A percentile compares a stretch with the other conserved stretches of the same genome.
Conservation (phyloP, 352 stramenopile genomes). For the Halophytophthora polymorphica region DNA sequence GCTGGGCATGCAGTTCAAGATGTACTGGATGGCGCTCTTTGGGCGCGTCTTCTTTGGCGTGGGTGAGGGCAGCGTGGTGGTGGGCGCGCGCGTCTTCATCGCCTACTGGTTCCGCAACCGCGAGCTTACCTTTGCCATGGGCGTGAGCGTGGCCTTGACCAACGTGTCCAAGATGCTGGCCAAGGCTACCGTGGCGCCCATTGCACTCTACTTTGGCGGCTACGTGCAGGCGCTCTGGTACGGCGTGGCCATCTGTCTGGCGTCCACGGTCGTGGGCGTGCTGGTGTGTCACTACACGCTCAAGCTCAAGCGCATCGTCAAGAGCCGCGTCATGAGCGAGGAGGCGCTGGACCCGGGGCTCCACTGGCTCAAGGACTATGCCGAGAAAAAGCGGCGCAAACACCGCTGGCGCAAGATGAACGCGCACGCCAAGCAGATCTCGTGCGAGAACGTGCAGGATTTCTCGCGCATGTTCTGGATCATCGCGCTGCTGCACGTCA, state of each 20-base stretch:
- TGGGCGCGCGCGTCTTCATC: conserved; percentile 78
- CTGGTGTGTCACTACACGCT: conserved; percentile 61
- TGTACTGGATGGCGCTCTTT: conserved; percentile 79
- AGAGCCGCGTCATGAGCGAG: conserved; percentile 50
- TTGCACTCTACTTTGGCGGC: conserved; percentile 80
- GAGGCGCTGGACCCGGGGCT: conserved; percentile 54
- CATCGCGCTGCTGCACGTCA: conserved; percentile 79
- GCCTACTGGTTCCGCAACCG: conserved; percentile 78
- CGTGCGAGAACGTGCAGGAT: conserved; percentile 59
- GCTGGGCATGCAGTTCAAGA: conserved; percentile 63
- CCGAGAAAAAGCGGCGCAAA: conserved; percentile 59
- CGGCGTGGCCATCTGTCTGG: conserved; percentile 54
- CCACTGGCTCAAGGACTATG: conserved; percentile 70
- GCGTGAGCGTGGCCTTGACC: conserved; percentile 85
- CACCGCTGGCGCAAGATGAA: conserved; percentile 34
- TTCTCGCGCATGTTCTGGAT: conserved; percentile 89
- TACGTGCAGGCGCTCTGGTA: conserved; percentile 89
- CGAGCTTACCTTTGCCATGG: conserved; percentile 88
- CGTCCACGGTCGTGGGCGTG: conserved; percentile 46
- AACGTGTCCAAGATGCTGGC: conserved; percentile 92
- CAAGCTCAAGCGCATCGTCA: conserved; percentile 61
- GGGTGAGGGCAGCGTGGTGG: conserved; percentile 76
- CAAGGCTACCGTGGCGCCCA: conserved; percentile 82
- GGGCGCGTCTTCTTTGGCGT: conserved; percentile 82
- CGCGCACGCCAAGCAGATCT: conserved; percentile 35